These are phyloP conservation scores for Xylariaceae sp. DNA, from an alignment of 2,329 filamentous ascomycete genomes.

Conservation along the genomic window DNA sequence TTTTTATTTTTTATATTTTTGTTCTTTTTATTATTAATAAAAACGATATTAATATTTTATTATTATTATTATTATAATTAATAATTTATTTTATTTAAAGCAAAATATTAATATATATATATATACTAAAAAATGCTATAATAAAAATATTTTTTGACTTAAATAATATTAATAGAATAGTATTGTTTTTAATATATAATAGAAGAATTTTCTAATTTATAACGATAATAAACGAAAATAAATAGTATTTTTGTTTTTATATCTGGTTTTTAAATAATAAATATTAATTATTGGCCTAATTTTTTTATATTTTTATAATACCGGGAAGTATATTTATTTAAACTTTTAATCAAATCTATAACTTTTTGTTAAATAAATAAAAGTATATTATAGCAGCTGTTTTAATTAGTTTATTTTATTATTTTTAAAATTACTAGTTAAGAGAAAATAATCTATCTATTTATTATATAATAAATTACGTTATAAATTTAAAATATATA, in stretches of 20 bases:
- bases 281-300: too few species aligned
- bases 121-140: neutral
- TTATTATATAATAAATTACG: too few species aligned
- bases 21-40: neutral
- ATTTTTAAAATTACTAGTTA: neutral
- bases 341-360: neutral
- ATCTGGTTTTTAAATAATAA: neutral
- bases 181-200: too few species aligned
- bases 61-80: neutral
- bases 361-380: neutral
- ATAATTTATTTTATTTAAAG: neutral
- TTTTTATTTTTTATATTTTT: neutral
- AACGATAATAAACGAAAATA: too few species aligned
- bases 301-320: neutral
- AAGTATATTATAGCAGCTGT: neutral
- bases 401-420: neutral
- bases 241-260: neutral
- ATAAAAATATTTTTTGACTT: neutral
- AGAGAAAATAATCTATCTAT: neutral
- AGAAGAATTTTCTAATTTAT: too few species aligned
- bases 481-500: neutral
- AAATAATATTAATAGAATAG: too few species aligned
- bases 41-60: neutral
- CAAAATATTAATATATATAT: neutral
- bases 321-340: neutral